Conservation (phyloP, 768 basidiomycete species). For the Phaffia tasmanica region DNA sequence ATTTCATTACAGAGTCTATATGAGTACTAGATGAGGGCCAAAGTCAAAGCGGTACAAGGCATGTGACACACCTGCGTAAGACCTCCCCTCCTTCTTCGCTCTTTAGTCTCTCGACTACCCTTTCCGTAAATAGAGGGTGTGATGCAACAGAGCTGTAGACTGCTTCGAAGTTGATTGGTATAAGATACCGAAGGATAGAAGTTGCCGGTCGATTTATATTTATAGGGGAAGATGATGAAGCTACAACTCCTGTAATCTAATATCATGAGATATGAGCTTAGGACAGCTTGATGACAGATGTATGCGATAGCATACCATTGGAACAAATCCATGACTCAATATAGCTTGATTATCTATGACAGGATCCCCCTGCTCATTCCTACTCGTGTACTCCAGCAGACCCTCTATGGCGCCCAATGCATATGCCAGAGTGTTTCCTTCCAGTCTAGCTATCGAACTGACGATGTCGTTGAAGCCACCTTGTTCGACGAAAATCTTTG, state of each 20-base stretch:
- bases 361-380: constrained; percentile 64
- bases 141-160: not conserved
- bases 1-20: not conserved
- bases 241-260: constrained; percentile 55
- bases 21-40: not conserved
- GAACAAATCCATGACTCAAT: constrained; percentile 25
- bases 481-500: constrained; percentile 60
- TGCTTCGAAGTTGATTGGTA: not conserved
- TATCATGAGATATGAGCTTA: not conserved
- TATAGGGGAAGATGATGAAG: constrained; percentile 62
- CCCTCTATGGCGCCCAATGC: constrained; percentile 76
- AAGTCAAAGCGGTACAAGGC: not conserved
- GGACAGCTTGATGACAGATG: not conserved
- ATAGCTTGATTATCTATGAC: constrained; percentile 54
- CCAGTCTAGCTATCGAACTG: constrained; percentile 52
- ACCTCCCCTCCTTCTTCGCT: constrained; percentile 51
- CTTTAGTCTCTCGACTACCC: constrained; percentile 8
- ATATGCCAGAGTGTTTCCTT: constrained; percentile 80
- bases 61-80: constrained; percentile 52
- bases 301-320: not conserved
- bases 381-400: constrained; percentile 64
- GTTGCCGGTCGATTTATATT: constrained; percentile 88
- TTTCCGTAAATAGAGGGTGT: constrained; percentile 2
- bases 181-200: constrained; percentile 56
- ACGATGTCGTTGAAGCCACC: constrained; percentile 61